Base-by-base conservation (phyloP, 208 protist genomes). In the Trypanosoma grayi region DNA sequence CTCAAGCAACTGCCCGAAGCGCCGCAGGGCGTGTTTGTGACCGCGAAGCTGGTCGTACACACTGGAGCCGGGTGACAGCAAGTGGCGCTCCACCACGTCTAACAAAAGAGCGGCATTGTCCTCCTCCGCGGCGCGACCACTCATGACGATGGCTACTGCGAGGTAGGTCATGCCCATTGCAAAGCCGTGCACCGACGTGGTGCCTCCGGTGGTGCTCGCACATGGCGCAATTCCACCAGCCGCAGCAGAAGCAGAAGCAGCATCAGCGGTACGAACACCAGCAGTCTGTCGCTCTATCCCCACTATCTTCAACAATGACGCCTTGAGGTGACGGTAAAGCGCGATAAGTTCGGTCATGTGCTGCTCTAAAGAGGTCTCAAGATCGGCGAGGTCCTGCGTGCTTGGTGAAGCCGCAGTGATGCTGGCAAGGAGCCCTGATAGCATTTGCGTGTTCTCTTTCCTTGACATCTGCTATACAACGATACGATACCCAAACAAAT, bases 1-100 rank as follows among this genome's bases (percentile, higher is more conserved):
- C 4, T 74, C 52, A 16, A 90, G 63, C 31, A 90, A 44, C 28
- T 66, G 34, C 8, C 62, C 73, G 18, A 86, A 64, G 4, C 81
- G 43, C 22, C 66, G 71, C 13, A 85, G 47, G 0, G 77, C 70
- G 47, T 66, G 61, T 3, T 36, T 60, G 11, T 65, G 66, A 16
- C 66, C 66, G 31, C 66, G 66, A 1, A 72, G 48, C 34, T 72
- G 66, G 4, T 1, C 53, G 46, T 65, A 72, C 3, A 52, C 56
- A 18, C 7, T 36, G 18, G 44, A 53, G 10, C 10, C 28, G 2
- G 7, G 5, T 2, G 44, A 44, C 28, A 72, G 41, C 8, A 72
- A 18, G 51, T 60, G 34, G 2, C 31, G 20, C 40, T 70, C 64
- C 1, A 72, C 58, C 33, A 54, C 25, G 25, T 34, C 18, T 18